Evolutionary conservation across 495 filamentous ascomycete species (phyloP).

Genomic region (Umbilicaria muhlenbergii): DNA sequence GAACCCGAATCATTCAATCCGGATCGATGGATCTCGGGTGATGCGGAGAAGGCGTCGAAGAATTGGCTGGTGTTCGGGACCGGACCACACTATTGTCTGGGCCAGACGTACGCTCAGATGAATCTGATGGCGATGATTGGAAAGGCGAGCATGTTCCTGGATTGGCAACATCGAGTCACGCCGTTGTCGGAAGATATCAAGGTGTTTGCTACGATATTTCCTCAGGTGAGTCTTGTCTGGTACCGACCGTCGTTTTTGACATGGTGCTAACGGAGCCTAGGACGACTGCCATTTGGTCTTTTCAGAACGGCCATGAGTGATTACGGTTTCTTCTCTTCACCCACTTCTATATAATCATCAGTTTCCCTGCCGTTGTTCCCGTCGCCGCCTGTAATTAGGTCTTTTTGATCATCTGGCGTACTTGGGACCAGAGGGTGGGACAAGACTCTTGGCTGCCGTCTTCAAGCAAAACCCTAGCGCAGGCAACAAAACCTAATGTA

Average conservation of each 20-base stretch:
- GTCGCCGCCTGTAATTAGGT: too few species aligned
- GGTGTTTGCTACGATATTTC: conserved; percentile 97
- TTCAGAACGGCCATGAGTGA: conserved; percentile 17
- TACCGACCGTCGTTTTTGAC: neutral
- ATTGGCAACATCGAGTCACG: conserved; percentile 84
- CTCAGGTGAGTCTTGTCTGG: conserved; percentile 49
- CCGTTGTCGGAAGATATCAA: conserved; percentile 80
- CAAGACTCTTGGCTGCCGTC: too few species aligned
- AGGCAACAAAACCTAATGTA: too few species aligned
- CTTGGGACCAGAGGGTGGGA: too few species aligned
- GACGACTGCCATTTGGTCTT: conserved; percentile 57
- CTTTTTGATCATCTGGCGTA: too few species aligned
- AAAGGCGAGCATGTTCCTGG: conserved; percentile 77
- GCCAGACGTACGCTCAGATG: conserved; percentile 81
- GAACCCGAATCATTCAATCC: conserved; percentile 76
- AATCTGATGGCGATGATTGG: conserved; percentile 87
- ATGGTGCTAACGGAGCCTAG: conserved; percentile 12
- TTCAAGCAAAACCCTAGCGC: too few species aligned
- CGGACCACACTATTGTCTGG: conserved; percentile 92
- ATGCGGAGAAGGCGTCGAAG: conserved; percentile 83
- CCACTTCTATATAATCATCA: too few species aligned
- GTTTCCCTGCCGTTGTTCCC: too few species aligned
- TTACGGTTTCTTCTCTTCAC: too few species aligned
- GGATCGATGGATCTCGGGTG: conserved; percentile 82
- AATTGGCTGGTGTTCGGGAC: conserved; percentile 97